These are phyloP conservation scores for Pterocarpus santalinus DNA, from an alignment of 306 rosid genomes.

Conservation along the genomic window DNA sequence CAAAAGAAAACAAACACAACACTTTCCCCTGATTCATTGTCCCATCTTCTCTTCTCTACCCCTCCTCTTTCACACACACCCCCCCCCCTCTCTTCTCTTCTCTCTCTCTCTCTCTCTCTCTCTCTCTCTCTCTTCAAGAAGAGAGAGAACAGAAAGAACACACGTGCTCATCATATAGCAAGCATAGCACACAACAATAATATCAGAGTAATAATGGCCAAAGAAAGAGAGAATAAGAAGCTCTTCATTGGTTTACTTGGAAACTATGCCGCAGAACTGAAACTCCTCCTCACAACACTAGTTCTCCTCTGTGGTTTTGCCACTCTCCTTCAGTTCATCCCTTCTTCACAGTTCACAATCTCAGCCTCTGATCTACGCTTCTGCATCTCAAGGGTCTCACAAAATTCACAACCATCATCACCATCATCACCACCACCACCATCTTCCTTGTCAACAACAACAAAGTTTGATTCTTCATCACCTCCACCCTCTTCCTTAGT, in stretches of 20 bases:
- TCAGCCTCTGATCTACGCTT: slow-evolving; percentile 81
- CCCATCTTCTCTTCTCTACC: no score
- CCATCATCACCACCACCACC: background rate
- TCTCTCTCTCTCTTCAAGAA: no score
- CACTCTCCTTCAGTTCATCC: slow-evolving; percentile 71
- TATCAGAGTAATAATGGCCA: slow-evolving; percentile 29
- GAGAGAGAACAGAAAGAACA: background rate
- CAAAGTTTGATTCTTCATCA: background rate
- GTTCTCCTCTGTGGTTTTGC: slow-evolving; percentile 70
- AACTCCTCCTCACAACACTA: slow-evolving; percentile 65
- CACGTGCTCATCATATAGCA: background rate
- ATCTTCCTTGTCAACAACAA: background rate
- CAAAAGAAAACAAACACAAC: no score
- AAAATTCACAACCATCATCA: slow-evolving; percentile 1
- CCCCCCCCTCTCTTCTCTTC: no score
- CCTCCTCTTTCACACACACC: no score
- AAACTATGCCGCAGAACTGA: slow-evolving; percentile 70
- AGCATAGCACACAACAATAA: background rate
- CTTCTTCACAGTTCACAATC: slow-evolving; percentile 73
- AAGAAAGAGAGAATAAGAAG: slow-evolving; percentile 66
- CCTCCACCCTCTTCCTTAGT: slow-evolving; percentile 30
- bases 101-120: no score
- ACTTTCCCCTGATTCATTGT: no score
- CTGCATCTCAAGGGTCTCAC: slow-evolving; percentile 66
- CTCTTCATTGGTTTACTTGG: slow-evolving; percentile 47